A percentile compares a stretch with the other conserved stretches of the same genome.
These are phyloP conservation scores for Papilionanthe hybrid DNA, from an alignment of 116 monocot genomes.

Conservation along the genomic window DNA sequence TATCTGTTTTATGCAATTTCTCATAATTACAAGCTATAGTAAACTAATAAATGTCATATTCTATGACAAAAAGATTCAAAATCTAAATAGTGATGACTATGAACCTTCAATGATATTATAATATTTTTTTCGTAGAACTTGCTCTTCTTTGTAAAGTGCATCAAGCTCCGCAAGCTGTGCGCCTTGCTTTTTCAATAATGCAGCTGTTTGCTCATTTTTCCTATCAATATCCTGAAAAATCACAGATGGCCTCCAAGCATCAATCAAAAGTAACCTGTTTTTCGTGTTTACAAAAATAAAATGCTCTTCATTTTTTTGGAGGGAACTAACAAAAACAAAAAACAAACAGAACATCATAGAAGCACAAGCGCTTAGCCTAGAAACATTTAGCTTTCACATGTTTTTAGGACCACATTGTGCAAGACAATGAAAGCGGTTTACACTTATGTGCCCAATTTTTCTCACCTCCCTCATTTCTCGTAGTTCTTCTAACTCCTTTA, in stretches of 20 bases:
- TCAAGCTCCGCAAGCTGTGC: slow-evolving; percentile 78
- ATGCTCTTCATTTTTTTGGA: background rate
- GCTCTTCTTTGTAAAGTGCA: slow-evolving; percentile 89
- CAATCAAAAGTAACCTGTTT: background rate
- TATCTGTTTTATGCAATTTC: slow-evolving; percentile 44
- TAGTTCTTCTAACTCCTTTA: slow-evolving; percentile 87
- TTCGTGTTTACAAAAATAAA: background rate
- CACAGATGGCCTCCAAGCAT: background rate
- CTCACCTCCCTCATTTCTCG: slow-evolving; percentile 90
- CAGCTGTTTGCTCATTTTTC: slow-evolving; percentile 94
- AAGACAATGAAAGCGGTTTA: background rate
- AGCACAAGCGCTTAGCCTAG: background rate
- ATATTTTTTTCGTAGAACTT: slow-evolving; percentile 82
- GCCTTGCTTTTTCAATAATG: slow-evolving; percentile 86
- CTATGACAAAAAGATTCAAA: background rate
- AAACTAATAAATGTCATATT: background rate
- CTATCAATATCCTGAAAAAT: slow-evolving; percentile 80
- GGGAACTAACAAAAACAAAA: background rate
- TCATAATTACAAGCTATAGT: background rate
- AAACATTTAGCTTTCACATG: background rate
- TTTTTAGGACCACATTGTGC: background rate
- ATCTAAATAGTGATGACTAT: background rate
- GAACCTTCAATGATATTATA: slow-evolving; percentile 99
- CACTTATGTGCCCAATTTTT: background rate
- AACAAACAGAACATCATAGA: background rate